Conservation (phyloP, 306 rosid genomes). For the Trichosanthes truncata region DNA sequence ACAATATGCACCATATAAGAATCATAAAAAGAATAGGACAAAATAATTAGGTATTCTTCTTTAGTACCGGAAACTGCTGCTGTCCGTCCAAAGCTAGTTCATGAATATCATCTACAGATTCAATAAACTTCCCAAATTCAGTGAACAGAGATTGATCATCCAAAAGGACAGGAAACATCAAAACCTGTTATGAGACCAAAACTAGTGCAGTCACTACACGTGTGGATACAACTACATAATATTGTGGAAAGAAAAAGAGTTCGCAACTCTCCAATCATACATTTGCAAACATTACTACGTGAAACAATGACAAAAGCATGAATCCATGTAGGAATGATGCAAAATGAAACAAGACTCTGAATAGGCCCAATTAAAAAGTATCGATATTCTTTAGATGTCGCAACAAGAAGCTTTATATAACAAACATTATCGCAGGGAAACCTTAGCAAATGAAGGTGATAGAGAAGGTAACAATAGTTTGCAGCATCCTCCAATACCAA, state of each 20-base stretch:
- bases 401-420: neutral
- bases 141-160: constrained; percentile 61
- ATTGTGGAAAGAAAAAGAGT: neutral
- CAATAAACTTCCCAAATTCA: constrained; percentile 86
- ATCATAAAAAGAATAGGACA: neutral
- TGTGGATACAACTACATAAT: neutral
- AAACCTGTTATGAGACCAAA: constrained; percentile 40
- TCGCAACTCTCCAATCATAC: neutral
- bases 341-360: neutral
- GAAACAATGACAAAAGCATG: neutral
- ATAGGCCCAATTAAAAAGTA: neutral
- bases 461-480: neutral
- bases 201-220: neutral
- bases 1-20: constrained; percentile 11
- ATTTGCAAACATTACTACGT: neutral
- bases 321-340: neutral
- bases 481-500: neutral
- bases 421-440: neutral
- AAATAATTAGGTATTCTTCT: constrained; percentile 12
- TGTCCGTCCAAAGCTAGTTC: constrained; percentile 85
- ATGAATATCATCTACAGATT: constrained; percentile 74
- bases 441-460: neutral
- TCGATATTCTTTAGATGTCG: neutral
- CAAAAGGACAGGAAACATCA: constrained; percentile 77
- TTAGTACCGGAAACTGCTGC: constrained; percentile 84